These are phyloP conservation scores for Fusarium lateritium DNA, from an alignment of 2,329 filamentous ascomycete species.

Conservation along the genomic window DNA sequence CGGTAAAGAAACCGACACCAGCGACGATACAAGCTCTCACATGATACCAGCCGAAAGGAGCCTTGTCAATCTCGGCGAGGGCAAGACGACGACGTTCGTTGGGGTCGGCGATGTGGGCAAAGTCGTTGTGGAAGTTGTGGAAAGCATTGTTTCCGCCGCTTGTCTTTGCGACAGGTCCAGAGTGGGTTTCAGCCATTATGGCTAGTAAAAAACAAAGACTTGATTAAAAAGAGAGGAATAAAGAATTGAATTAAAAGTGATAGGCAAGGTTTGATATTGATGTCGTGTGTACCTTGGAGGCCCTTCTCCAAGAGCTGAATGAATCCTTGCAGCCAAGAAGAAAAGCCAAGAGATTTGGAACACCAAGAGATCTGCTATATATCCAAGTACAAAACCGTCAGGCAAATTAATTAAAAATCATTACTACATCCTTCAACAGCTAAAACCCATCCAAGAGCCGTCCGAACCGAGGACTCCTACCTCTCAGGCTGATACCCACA, in stretches of 20 bases:
- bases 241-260: conserved; percentile 1
- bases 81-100: conserved; percentile 85
- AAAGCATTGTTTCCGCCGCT: conserved; percentile 78
- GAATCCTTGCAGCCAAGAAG: conserved; percentile 31
- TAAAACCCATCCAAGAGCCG: conserved; percentile 17
- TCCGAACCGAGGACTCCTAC: conserved; percentile 31
- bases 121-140: conserved; percentile 85
- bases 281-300: conserved; percentile 7
- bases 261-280: conserved; percentile 8
- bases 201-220: conserved; percentile 1
- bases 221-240: neutral
- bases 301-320: conserved; percentile 16
- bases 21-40: conserved; percentile 83
- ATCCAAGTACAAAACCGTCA: conserved; percentile 26
- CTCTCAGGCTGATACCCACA: conserved; percentile 6
- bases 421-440: neutral
- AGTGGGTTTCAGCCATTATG: conserved; percentile 35
- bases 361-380: neutral
- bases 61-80: conserved; percentile 85
- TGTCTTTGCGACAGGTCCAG: conserved; percentile 60
- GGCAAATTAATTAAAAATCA: neutral
- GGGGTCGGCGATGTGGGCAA: conserved; percentile 74
- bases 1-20: conserved; percentile 90
- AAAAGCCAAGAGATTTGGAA: conserved; percentile 22
- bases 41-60: conserved; percentile 88